Base-by-base conservation (phyloP, 108 stramenopile species). In the Licmophora abbreviata region DNA sequence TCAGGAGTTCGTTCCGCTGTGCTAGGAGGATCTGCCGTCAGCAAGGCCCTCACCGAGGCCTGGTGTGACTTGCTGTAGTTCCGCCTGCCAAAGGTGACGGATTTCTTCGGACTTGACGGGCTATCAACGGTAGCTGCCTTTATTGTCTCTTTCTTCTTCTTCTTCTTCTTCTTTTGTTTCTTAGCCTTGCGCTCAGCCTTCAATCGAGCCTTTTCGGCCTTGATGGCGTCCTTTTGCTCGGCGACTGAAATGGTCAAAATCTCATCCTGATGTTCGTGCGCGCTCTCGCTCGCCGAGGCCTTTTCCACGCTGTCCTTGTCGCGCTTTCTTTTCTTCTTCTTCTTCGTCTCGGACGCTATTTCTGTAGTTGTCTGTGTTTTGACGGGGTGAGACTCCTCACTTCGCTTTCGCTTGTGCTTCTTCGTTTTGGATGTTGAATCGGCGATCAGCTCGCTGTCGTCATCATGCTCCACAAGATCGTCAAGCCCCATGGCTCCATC, bases 31-130 rank as follows among this genome's bases (percentile, higher is more conserved):
- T 61, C 51, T 8, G 68, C 37, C 17, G 72, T 77, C 20, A 30
- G 20, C 29, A 88, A 46, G n/a, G 65, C 86, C 43, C 82, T 83
- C 74, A 92, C 86, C 7, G 79, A 81, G 4, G 86, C 91, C 51
- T 81, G 88, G 66, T 81, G 71, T 21, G 79, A 82, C 50, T 83
- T 82, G 51, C 74, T 59, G 33, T 70, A 66, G 48, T 92, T 92
- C 33, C 59, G 49, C 23, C 45, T 54, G 5, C 71, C 79, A 51
- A 88, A 92, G 22, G 64, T 68, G 20, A 92, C 91, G 14, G 77
- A 76, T 46, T 63, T 80, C 27, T 59, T 44, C 5, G 49, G 58
- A 9, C 47, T 45, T 18, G 32, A 17, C 2, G 34, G 37, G 9
- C 38, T 44, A 26, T 25, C 45, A 22, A 15, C 45, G 36, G 52